phyloP scores from a whole-genome alignment of 768 basidiomycete genomes.

The Lepiota brunneoincarnata region DNA sequence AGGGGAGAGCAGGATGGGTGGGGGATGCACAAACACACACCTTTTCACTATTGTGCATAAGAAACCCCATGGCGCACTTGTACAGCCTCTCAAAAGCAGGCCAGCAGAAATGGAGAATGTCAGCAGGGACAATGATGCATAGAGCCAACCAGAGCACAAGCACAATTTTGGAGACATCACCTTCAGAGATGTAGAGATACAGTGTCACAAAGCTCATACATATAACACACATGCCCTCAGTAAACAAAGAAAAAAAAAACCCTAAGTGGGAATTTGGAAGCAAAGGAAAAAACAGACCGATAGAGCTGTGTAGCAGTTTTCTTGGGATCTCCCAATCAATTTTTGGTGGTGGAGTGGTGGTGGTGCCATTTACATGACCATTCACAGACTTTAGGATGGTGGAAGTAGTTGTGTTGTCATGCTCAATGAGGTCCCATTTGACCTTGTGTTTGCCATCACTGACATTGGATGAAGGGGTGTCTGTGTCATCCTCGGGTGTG shows the following conservation, averaged over 20 bases:
- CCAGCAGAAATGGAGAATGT: constrained; percentile 68
- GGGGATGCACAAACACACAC: too few species aligned
- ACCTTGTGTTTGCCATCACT: constrained; percentile 26
- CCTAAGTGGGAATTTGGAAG: too few species aligned
- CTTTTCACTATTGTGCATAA: constrained; percentile 90
- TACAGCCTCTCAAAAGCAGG: constrained; percentile 66
- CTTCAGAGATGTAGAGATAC: constrained; percentile 45
- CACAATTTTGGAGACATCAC: constrained; percentile 64
- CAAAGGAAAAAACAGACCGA: constrained; percentile 52
- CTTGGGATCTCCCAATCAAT: constrained; percentile 91
- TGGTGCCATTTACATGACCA: constrained; percentile 18
- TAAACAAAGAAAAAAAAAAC: too few species aligned
- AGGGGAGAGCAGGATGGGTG: too few species aligned
- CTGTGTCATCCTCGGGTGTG: constrained; percentile 28
- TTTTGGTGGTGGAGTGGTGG: constrained; percentile 19
- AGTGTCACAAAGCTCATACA: constrained; percentile 42
- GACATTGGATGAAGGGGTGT: constrained; percentile 1
- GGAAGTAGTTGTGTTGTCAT: constrained; percentile 13
- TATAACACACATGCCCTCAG: too few species aligned
- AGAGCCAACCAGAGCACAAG: constrained; percentile 63
- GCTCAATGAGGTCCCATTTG: constrained; percentile 17
- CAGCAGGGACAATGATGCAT: constrained; percentile 67
- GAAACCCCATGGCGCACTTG: constrained; percentile 69
- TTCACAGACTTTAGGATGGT: constrained; percentile 12
- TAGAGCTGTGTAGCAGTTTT: constrained; percentile 84